These are phyloP conservation scores for Aspergillus olivimuriae DNA, from an alignment of 495 filamentous ascomycete genomes.

Conservation along the genomic window DNA sequence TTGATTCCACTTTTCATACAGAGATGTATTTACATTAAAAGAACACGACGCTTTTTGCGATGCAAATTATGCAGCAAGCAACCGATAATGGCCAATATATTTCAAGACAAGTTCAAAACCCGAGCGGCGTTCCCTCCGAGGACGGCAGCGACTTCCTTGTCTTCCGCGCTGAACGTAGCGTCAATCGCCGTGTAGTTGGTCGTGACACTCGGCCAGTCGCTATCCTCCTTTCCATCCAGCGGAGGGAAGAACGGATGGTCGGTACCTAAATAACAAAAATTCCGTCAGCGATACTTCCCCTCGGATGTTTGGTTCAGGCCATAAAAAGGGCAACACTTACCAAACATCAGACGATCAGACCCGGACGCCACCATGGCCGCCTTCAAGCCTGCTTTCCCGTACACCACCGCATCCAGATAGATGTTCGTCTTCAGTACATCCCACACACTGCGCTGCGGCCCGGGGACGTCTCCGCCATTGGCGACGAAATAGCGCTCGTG, in stretches of 20 bases:
- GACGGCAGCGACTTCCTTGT: constrained; percentile 42
- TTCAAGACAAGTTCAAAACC: constrained; percentile 50
- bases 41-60: too few species aligned
- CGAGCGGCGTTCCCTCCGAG: constrained; percentile 67
- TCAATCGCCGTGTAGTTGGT: constrained; percentile 69
- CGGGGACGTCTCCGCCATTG: constrained; percentile 42
- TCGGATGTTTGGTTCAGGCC: constrained; percentile 11
- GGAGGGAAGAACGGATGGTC: constrained; percentile 97
- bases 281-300: not conserved
- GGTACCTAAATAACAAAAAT: constrained; percentile 48
- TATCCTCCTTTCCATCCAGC: constrained; percentile 47
- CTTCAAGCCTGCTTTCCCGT: constrained; percentile 65
- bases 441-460: constrained; percentile 55
- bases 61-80: too few species aligned
- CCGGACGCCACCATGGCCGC: constrained; percentile 54
- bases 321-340: too few species aligned
- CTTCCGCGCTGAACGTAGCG: constrained; percentile 48
- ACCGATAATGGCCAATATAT: too few species aligned
- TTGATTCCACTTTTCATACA: too few species aligned
- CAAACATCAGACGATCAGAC: constrained; percentile 69
- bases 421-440: constrained; percentile 81
- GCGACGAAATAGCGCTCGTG: constrained; percentile 71
- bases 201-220: constrained; percentile 76
- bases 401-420: constrained; percentile 85
- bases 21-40: too few species aligned